phyloP scores from a whole-genome alignment of 2,329 filamentous ascomycete species.

The Ceratocystis huliohia region DNA sequence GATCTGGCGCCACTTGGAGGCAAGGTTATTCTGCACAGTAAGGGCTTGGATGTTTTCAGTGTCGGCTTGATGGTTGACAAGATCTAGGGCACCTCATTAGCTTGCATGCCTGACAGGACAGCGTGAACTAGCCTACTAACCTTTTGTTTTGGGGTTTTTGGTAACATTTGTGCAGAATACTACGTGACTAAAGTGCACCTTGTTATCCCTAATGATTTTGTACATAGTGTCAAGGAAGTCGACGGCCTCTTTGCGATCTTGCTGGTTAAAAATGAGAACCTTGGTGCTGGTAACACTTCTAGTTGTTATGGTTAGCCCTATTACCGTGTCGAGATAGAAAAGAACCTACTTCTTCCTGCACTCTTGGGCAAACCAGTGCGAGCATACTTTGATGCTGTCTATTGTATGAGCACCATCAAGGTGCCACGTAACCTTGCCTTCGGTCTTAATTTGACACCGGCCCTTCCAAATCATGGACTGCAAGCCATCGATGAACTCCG shows the following conservation, averaged over 20 bases:
- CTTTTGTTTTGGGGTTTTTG: constrained; percentile 31
- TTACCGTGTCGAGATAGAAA: background rate
- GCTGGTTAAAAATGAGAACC: constrained; percentile 80
- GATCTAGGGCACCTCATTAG: constrained; percentile 31
- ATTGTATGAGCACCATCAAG: constrained; percentile 88
- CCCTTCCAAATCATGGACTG: constrained; percentile 67
- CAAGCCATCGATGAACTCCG: constrained; percentile 58
- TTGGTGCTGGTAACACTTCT: constrained; percentile 30
- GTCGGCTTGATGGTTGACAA: constrained; percentile 43
- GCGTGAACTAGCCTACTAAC: constrained; percentile 22
- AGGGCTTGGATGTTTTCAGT: constrained; percentile 40
- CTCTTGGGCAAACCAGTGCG: constrained; percentile 62
- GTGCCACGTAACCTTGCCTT: constrained; percentile 54
- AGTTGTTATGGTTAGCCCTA: background rate
- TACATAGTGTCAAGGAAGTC: constrained; percentile 41
- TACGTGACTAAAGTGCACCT: constrained; percentile 51
- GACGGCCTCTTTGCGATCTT: constrained; percentile 42
- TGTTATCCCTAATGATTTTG: constrained; percentile 27
- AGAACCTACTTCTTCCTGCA: constrained; percentile 27
- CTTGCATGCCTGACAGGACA: background rate
- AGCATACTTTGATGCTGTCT: constrained; percentile 74
- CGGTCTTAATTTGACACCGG: constrained; percentile 51
- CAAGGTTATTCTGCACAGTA: constrained; percentile 41
- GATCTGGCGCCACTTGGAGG: constrained; percentile 37
- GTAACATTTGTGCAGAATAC: constrained; percentile 69